Evolutionary conservation across 2,329 filamentous ascomycete genomes (phyloP).

Genomic region (Aureobasidium sp.): DNA sequence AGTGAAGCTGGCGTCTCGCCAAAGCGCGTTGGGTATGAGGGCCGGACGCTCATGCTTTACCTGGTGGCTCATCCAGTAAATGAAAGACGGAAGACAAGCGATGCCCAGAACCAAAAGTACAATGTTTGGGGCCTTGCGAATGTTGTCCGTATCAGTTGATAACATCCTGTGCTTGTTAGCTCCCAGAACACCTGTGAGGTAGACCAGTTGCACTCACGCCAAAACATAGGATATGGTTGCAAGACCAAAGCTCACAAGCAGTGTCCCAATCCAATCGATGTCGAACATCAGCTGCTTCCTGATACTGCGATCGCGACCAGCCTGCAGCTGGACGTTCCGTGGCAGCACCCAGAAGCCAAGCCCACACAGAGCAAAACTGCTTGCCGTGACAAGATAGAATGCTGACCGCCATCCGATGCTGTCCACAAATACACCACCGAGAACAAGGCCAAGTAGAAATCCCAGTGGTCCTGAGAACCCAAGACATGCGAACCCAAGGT

Average conservation of each 20-base stretch:
- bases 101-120: slow-evolving; percentile 17
- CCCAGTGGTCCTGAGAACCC: slow-evolving; percentile 46
- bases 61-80: slow-evolving; percentile 48
- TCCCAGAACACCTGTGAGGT: too few species aligned
- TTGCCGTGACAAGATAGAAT: slow-evolving; percentile 42
- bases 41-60: slow-evolving; percentile 43
- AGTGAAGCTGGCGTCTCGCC: slow-evolving; percentile 51
- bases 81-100: slow-evolving; percentile 43
- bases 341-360: slow-evolving; percentile 33
- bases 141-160: slow-evolving; percentile 28
- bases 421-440: slow-evolving; percentile 45
- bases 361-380: slow-evolving; percentile 34
- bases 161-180: not conserved
- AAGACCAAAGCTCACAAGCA: slow-evolving; percentile 40
- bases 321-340: slow-evolving; percentile 22
- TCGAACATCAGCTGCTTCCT: slow-evolving; percentile 31
- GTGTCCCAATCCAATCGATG: slow-evolving; percentile 49
- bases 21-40: slow-evolving; percentile 58
- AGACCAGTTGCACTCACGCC: slow-evolving; percentile 20
- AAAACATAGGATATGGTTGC: slow-evolving; percentile 43
- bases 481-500: slow-evolving; percentile 46
- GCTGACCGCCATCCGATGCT: slow-evolving; percentile 47
- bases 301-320: slow-evolving; percentile 19
- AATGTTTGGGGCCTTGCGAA: too few species aligned
- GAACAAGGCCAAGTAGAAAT: slow-evolving; percentile 44